Evolutionary conservation across 2,329 filamentous ascomycete species (phyloP).

Genomic region (Microcyclospora tardicrescens): DNA sequence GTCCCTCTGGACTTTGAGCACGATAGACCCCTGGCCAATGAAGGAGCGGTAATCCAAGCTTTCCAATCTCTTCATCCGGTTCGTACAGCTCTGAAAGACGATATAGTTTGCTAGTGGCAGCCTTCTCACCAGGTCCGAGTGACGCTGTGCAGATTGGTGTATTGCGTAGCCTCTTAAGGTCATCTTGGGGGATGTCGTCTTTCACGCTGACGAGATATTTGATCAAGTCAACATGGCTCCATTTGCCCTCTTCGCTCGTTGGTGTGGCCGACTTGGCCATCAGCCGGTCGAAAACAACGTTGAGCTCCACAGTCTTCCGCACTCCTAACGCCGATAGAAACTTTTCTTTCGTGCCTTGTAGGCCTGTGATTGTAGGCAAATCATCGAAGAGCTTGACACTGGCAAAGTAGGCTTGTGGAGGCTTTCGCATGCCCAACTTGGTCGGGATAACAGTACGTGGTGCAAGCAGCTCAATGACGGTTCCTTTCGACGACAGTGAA

Average conservation of each 20-base stretch:
- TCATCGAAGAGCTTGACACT: constrained; percentile 94
- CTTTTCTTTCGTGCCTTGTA: constrained; percentile 78
- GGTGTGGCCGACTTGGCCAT: constrained; percentile 46
- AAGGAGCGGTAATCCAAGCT: constrained; percentile 60
- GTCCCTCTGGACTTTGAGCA: constrained; percentile 54
- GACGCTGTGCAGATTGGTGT: constrained; percentile 77
- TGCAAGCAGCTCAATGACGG: constrained; percentile 51
- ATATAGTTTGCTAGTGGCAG: constrained; percentile 37
- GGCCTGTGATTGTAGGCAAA: constrained; percentile 64
- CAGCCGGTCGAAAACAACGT: constrained; percentile 81
- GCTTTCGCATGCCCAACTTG: constrained; percentile 76
- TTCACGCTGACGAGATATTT: constrained; percentile 85
- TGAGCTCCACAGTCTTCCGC: constrained; percentile 86
- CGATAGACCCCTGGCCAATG: constrained; percentile 70
- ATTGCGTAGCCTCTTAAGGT: constrained; percentile 64
- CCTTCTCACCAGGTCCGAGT: constrained; percentile 28
- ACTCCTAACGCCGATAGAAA: constrained; percentile 74
- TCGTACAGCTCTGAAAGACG: constrained; percentile 70
- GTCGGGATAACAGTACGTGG: constrained; percentile 71
- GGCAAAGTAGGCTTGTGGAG: constrained; percentile 77
- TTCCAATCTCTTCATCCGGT: constrained; percentile 56
- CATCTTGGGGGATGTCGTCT: constrained; percentile 71
- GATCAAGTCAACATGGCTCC: constrained; percentile 90
- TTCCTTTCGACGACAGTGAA: constrained; percentile 50
- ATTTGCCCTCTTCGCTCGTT: constrained; percentile 44